Conservation (phyloP, 2,329 filamentous ascomycete species). For the Fusarium xylarioides region DNA sequence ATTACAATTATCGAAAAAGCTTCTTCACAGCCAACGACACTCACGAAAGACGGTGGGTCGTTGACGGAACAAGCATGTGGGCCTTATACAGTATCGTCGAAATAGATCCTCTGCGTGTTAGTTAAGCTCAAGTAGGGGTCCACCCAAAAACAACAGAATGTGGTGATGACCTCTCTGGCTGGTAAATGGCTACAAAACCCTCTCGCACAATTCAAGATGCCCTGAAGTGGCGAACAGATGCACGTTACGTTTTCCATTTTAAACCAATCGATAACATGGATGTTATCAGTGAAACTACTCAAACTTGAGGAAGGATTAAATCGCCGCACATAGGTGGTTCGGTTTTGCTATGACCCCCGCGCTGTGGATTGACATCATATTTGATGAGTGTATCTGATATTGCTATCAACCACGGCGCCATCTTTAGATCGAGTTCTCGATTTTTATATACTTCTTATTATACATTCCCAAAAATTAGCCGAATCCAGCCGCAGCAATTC, state of each 20-base stretch:
- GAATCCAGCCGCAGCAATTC: not conserved
- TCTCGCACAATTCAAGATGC: not conserved
- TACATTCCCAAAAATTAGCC: not conserved
- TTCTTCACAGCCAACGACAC: constrained; percentile 2
- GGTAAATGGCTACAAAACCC: not conserved
- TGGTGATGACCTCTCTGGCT: constrained; percentile 5
- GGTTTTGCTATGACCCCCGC: constrained; percentile 9
- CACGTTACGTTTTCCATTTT: not conserved
- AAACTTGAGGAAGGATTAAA: not conserved
- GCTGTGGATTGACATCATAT: constrained; percentile 33
- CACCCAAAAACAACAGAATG: constrained; percentile 14
- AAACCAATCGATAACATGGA: constrained; percentile 18
- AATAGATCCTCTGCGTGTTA: constrained; percentile 3
- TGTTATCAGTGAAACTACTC: constrained; percentile 8
- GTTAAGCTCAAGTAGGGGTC: constrained; percentile 21
- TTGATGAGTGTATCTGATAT: constrained; percentile 1
- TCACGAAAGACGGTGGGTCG: constrained; percentile 14
- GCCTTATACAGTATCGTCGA: not conserved
- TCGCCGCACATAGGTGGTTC: constrained; percentile 1
- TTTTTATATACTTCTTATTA: not conserved
- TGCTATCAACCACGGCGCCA: not conserved
- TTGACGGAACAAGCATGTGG: constrained; percentile 30
- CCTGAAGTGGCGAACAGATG: constrained; percentile 11
- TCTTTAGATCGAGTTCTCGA: not conserved
- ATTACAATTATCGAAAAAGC: not conserved